These are phyloP conservation scores for Schwanniomyces occidentalis DNA, from an alignment of 805 yeast genomes.

Conservation along the genomic window DNA sequence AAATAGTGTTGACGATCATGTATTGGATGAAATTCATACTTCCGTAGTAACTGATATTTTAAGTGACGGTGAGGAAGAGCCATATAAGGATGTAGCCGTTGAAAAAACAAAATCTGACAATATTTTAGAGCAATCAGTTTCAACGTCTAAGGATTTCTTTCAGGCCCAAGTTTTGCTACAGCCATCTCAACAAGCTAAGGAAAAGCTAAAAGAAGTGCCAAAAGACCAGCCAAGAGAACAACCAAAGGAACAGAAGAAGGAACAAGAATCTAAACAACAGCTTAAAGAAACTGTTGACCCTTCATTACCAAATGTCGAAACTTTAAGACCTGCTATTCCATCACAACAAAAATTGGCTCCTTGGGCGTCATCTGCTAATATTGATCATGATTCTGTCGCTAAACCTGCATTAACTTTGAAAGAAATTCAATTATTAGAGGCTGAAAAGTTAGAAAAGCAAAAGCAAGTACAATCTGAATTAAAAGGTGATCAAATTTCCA, in stretches of 20 bases:
- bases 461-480: slow-evolving; percentile 38
- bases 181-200: background rate
- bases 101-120: background rate
- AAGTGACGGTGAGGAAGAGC: slow-evolving; percentile 26
- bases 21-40: slow-evolving; percentile 39
- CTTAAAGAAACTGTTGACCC: slow-evolving; percentile 1
- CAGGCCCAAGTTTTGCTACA: too few relatives aligned
- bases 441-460: slow-evolving; percentile 40
- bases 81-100: too few relatives aligned
- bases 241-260: slow-evolving; percentile 1
- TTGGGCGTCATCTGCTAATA: slow-evolving; percentile 46
- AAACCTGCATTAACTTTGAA: slow-evolving; percentile 47
- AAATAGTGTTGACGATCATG: slow-evolving; percentile 22
- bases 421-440: slow-evolving; percentile 53
- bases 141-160: background rate
- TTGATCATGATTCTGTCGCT: slow-evolving; percentile 9
- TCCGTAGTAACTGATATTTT: slow-evolving; percentile 44
- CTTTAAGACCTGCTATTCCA: slow-evolving; percentile 16
- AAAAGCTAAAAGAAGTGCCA: background rate
- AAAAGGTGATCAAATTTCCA: slow-evolving; percentile 26
- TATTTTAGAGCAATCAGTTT: background rate
- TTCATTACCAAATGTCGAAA: slow-evolving; percentile 10
- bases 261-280: slow-evolving; percentile 1
- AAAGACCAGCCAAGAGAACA: too few relatives aligned
- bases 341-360: slow-evolving; percentile 43